Evolutionary conservation across 139 green algal species (phyloP), one percentile per base, ranked within the genome.

Genomic region (Micractinium sp.): DNA sequence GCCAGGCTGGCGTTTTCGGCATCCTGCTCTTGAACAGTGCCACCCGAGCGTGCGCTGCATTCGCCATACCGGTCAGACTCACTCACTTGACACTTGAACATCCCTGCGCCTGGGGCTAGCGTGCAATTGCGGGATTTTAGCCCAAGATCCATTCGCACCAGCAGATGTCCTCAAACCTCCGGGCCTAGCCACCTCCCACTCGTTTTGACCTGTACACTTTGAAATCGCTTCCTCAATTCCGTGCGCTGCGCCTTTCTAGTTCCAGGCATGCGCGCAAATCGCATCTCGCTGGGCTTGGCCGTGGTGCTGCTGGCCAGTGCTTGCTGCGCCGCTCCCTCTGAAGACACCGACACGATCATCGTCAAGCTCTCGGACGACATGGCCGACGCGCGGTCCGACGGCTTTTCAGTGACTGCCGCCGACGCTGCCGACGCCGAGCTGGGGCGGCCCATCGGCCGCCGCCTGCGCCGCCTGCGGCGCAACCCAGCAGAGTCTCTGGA

Each of bases 401-500:
- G 27, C 38, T 87, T 87, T 35, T 20, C 63, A 29, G 83, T 87
- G 31, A 23, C 66, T 29, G 74, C 81, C 35, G 81, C 81, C 56
- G 33, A 56, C 19, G 81, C n/a, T 12, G 81, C 56, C 38, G 67
- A 87, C 39, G 41, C 36, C 36, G 67, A 38, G 7, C 83, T 87
- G 29, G 83, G 83, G 38, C 31, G 53, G 85, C 85, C 71, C 71
- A 81, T 88, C 5, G 85, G 85, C 47, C 31, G 33, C 9, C 85
- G 75, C 41, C 41, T 82, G 71, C 71, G 41, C 31, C 85, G 85
- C 85, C 35, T 82, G 69, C 74, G 22, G 7, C 71, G 66, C 0
- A 29, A 56, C 31, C 0, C 47, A 25, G 71, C 41, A 19, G 85
- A 81, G 41, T n/a, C 14, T 7, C 31, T 88, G 4, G 27, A 82